Base-by-base conservation (phyloP, 1,284 basidiomycete genomes). In the Sporisorium exsertum region DNA sequence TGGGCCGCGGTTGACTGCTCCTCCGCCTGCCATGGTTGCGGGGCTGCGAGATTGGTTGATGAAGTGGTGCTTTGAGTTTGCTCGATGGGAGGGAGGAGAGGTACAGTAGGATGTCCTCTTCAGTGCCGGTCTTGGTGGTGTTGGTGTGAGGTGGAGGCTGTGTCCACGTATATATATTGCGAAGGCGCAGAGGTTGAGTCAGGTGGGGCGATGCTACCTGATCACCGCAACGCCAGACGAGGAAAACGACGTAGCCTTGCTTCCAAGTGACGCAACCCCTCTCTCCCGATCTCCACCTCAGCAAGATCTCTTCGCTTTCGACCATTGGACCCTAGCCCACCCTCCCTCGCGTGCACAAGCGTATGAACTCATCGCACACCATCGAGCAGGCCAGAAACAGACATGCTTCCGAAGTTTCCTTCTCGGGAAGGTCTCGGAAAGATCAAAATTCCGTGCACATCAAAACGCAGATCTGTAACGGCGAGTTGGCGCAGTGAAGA, bases 21-120 rank as follows among this genome's bases (percentile, higher is more conserved):
- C 61, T 40, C 64, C 56, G 0, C 66, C 72, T 64, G 72, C 64
- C 72, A 75, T 75, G 57, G 27, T 72, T 40, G 37, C 3, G 37
- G 8, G 9, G 33, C n/a, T 35, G 7, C 15, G 54, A 6, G 24
- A n/a, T 27, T 47, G 45, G 20, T 32, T 13, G 33, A 35, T n/a
- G 29, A 32, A 32, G 2, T 9, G 42, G 6, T 24, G 46, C 2
- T 47, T 9, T 27, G 13, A 20, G 13, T 27, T 18, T 12, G 37
- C 7, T 22, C 22, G 40, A 32, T 16, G 24, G 27, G 2, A 13
- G 37, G 12, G 16, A 32, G 20, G 7, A 29, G 24, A 15, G n/a
- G 26, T 27, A 27, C 8, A 16, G 29, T 32, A 5, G 5, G 29
- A 10, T 32, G 29, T 32, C 29, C 29, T 32, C 29, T 5, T 5